Evolutionary conservation across 306 rosid species (phyloP).

Genomic region (Calophaca sinica): DNA sequence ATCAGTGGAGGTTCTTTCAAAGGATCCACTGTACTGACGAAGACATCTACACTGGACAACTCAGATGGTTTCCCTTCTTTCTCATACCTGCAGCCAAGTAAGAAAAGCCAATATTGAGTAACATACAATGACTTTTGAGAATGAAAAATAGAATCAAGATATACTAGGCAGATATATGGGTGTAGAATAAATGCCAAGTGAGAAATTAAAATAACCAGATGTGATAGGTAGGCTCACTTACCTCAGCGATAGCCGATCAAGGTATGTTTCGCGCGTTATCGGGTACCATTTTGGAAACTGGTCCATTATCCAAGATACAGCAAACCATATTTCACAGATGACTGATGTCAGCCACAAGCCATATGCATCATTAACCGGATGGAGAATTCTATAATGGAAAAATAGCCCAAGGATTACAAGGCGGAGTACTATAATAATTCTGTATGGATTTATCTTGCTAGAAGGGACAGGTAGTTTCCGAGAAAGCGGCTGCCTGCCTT

Average conservation of each 20-base stretch:
- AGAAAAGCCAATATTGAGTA: slow-evolving; percentile 39
- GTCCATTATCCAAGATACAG: slow-evolving; percentile 93
- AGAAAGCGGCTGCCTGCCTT: slow-evolving; percentile 96
- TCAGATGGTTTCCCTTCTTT: slow-evolving; percentile 96
- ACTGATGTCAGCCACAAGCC: slow-evolving; percentile 97
- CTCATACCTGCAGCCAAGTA: slow-evolving; percentile 77
- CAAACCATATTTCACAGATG: slow-evolving; percentile 99
- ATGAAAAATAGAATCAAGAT: slow-evolving; percentile 16
- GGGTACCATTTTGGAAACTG: slow-evolving; percentile 99
- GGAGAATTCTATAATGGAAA: slow-evolving; percentile 91
- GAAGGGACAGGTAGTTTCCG: slow-evolving; percentile 85
- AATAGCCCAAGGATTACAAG: slow-evolving; percentile 83
- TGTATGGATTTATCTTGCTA: slow-evolving; percentile 97
- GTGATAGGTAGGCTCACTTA: slow-evolving; percentile 40
- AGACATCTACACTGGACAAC: slow-evolving; percentile 71
- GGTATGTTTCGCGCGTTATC: slow-evolving; percentile 91
- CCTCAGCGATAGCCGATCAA: slow-evolving; percentile 91
- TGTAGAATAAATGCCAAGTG: not conserved
- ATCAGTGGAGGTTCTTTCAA: slow-evolving; percentile 92
- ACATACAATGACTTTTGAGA: slow-evolving; percentile 1
- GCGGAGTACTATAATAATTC: slow-evolving; percentile 82
- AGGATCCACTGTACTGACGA: slow-evolving; percentile 99
- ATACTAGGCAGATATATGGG: not conserved
- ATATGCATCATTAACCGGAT: slow-evolving; percentile 95
- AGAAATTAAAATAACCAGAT: slow-evolving; percentile 9